A percentile compares a stretch with the other conserved stretches of the same genome.
Evolutionary conservation across 73 alveolate species (phyloP).

Genomic region (Paramecium biaurelia): DNA sequence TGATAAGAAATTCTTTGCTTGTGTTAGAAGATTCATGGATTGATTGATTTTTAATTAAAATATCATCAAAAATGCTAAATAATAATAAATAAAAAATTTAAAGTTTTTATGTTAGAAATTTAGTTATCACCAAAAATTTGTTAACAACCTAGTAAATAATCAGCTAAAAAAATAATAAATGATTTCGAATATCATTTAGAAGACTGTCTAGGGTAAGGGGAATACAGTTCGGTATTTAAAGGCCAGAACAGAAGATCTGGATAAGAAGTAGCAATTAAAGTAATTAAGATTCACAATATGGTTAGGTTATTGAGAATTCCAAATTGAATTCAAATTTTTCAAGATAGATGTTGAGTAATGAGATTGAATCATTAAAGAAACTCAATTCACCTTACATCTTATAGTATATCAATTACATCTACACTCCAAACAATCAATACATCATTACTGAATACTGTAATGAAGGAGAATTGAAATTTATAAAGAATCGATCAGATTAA

Average conservation of each 20-base stretch:
- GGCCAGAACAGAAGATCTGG: neutral
- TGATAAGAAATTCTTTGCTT: neutral
- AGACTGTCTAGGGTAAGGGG: neutral
- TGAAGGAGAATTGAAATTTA: slow-evolving; percentile 16
- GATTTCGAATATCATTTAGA: neutral
- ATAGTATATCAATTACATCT: neutral
- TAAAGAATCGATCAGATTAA: neutral
- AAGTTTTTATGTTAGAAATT: neutral
- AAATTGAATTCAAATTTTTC: slow-evolving; percentile 17
- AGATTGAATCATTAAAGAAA: neutral
- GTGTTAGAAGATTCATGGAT: neutral
- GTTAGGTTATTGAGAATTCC: slow-evolving; percentile 8
- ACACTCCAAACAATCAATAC: slow-evolving; percentile 8
- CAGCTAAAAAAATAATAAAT: neutral
- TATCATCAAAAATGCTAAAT: neutral
- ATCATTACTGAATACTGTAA: slow-evolving; percentile 59
- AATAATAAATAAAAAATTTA: neutral
- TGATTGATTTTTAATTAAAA: neutral
- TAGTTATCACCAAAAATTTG: neutral
- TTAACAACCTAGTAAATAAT: neutral
- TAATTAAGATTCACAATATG: neutral
- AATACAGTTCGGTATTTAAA: neutral
- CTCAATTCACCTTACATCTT: neutral
- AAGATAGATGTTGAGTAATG: slow-evolving; percentile 39
- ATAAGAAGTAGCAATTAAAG: slow-evolving; percentile 57